phyloP scores from a whole-genome alignment of 2,329 filamentous ascomycete species.

The Colletotrichum graminicola region DNA sequence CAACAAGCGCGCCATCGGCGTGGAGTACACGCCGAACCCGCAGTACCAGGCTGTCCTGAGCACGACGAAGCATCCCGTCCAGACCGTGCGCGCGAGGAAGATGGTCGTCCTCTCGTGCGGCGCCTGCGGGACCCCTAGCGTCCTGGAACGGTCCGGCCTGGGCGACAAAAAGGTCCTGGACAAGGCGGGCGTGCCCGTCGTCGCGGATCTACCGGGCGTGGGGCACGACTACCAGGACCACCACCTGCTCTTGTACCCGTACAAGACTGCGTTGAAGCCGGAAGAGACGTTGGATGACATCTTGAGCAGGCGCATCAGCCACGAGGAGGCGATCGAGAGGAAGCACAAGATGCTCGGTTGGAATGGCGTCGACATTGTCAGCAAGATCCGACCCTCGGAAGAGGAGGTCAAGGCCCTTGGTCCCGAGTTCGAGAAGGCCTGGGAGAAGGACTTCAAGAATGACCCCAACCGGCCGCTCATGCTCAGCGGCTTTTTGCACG shows the following conservation, averaged over 20 bases:
- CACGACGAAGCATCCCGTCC: constrained; percentile 35
- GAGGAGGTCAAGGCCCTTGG: constrained; percentile 63
- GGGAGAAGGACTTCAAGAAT: constrained; percentile 63
- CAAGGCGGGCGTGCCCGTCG: constrained; percentile 41
- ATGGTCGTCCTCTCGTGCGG: constrained; percentile 60
- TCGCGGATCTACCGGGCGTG: constrained; percentile 45
- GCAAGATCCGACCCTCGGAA: constrained; percentile 66
- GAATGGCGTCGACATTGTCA: constrained; percentile 66
- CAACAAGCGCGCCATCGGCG: constrained; percentile 65
- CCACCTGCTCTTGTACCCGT: constrained; percentile 64
- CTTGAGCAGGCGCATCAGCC: constrained; percentile 43
- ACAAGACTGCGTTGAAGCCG: constrained; percentile 58
- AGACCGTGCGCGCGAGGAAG: constrained; percentile 55
- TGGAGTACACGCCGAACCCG: constrained; percentile 66
- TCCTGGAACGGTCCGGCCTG: constrained; percentile 66
- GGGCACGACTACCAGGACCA: constrained; percentile 60
- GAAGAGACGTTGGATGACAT: constrained; percentile 58
- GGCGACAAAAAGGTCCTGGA: constrained; percentile 52
- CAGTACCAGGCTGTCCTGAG: constrained; percentile 44
- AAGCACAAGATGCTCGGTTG: constrained; percentile 60
- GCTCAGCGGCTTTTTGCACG: constrained; percentile 43
- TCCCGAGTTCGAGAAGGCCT: constrained; percentile 61
- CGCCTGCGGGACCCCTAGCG: constrained; percentile 57
- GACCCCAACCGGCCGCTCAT: constrained; percentile 46
- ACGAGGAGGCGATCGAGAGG: constrained; percentile 43